phyloP scores from a whole-genome alignment of 2,329 filamentous ascomycete genomes.

The Fusarium goolgardi region DNA sequence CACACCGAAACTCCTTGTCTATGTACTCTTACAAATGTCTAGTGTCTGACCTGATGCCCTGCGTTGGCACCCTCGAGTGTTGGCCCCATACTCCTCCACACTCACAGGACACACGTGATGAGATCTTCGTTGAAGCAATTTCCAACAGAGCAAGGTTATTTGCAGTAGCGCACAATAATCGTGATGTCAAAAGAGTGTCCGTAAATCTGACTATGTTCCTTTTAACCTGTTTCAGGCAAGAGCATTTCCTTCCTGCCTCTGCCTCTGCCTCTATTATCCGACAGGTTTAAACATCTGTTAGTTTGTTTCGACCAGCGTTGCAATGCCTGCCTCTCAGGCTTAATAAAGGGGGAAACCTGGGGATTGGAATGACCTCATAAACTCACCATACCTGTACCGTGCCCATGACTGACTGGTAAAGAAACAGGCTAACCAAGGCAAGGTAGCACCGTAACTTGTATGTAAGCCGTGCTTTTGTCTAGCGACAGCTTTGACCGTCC shows the following conservation, averaged over 20 bases:
- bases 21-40: constrained; percentile 9
- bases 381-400: constrained; percentile 14
- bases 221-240: constrained; percentile 9
- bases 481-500: constrained; percentile 36
- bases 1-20: neutral
- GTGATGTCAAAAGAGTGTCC: constrained; percentile 2
- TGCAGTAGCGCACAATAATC: constrained; percentile 18
- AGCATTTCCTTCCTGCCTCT: neutral
- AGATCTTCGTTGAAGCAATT: constrained; percentile 47
- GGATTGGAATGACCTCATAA: constrained; percentile 42
- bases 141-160: constrained; percentile 33
- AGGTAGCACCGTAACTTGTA: constrained; percentile 16
- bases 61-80: constrained; percentile 23
- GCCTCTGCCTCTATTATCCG: neutral
- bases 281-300: neutral
- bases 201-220: constrained; percentile 17
- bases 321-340: constrained; percentile 14
- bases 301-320: constrained; percentile 11
- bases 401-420: constrained; percentile 14
- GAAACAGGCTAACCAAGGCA: constrained; percentile 20
- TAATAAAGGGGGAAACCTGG: constrained; percentile 30
- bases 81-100: constrained; percentile 38
- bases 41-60: constrained; percentile 4
- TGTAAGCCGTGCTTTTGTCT: constrained; percentile 17
- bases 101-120: constrained; percentile 39